These are phyloP conservation scores for Cetraspora pellucida DNA, from an alignment of 192 early-diverging fungal genomes.

Conservation along the genomic window DNA sequence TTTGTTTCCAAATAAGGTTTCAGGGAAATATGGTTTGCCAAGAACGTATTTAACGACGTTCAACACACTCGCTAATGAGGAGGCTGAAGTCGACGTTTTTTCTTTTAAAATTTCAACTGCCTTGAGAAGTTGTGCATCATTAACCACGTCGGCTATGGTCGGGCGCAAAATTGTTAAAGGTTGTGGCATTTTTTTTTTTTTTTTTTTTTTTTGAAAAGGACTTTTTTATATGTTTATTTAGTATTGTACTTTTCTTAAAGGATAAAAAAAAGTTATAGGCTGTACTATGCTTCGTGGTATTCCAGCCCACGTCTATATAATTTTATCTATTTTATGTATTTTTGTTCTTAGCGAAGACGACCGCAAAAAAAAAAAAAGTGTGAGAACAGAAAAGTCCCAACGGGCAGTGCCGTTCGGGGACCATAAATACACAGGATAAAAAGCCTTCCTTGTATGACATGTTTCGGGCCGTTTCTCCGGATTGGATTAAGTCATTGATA, in stretches of 20 bases:
- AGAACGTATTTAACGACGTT: slow-evolving; percentile 15
- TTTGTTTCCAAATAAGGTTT: slow-evolving; percentile 26
- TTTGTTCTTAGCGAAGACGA: background rate
- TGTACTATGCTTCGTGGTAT: slow-evolving; percentile 12
- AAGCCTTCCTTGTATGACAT: slow-evolving; percentile 16
- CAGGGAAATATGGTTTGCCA: slow-evolving; percentile 26
- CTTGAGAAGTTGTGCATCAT: slow-evolving; percentile 28
- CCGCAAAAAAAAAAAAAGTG: slow-evolving; percentile 18
- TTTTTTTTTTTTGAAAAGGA: background rate
- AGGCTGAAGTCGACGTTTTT: slow-evolving; percentile 23
- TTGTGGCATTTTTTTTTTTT: slow-evolving; percentile 22
- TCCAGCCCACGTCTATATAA: slow-evolving; percentile 22
- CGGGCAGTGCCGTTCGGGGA: slow-evolving; percentile 23
- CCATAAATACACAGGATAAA: background rate
- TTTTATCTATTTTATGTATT: slow-evolving; percentile 27
- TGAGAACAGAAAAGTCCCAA: slow-evolving; percentile 23
- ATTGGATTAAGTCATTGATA: slow-evolving; percentile 24
- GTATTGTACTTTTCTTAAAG: background rate
- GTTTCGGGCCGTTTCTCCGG: slow-evolving; percentile 33
- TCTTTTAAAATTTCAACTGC: slow-evolving; percentile 21
- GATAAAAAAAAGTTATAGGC: slow-evolving; percentile 1
- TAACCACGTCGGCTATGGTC: slow-evolving; percentile 28
- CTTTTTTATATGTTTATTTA: background rate
- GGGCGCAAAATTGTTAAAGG: slow-evolving; percentile 15
- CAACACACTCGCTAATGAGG: slow-evolving; percentile 19